Percentiles rank a stretch among this genome's conserved stretches.
Evolutionary conservation across 1,284 basidiomycete genomes (phyloP).

Genomic region (Lignosus rhinocerotis): DNA sequence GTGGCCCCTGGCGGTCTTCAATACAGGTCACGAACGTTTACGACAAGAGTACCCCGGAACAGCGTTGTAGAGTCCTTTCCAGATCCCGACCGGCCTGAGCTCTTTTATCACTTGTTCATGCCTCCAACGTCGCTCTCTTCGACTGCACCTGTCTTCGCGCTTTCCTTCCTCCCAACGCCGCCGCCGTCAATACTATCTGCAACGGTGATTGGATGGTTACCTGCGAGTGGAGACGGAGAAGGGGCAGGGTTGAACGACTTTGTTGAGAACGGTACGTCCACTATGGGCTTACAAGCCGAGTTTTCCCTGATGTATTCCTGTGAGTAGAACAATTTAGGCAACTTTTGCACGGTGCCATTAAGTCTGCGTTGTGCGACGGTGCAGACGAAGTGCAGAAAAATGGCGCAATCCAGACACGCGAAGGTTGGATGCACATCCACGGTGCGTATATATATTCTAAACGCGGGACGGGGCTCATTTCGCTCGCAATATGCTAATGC

Average conservation of each 20-base stretch:
- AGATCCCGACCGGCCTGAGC: slow-evolving; percentile 60
- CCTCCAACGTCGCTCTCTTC: slow-evolving; percentile 51
- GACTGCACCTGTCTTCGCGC: slow-evolving; percentile 52
- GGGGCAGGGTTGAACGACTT: slow-evolving; percentile 68
- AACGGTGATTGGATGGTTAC: slow-evolving; percentile 72
- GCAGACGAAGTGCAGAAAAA: slow-evolving; percentile 67
- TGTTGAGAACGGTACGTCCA: slow-evolving; percentile 55
- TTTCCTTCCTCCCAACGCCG: slow-evolving; percentile 54
- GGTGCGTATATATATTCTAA: slow-evolving; percentile 43
- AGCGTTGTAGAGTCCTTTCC: slow-evolving; percentile 25
- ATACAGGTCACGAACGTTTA: neutral
- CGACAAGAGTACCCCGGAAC: neutral
- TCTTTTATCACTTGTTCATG: slow-evolving; percentile 67
- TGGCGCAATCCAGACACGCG: slow-evolving; percentile 60
- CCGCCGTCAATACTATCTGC: slow-evolving; percentile 47
- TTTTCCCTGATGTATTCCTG: slow-evolving; percentile 23
- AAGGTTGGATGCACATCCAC: slow-evolving; percentile 85
- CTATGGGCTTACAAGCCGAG: neutral
- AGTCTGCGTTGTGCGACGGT: slow-evolving; percentile 51
- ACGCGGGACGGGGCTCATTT: too few relatives aligned
- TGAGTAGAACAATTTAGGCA: slow-evolving; percentile 55
- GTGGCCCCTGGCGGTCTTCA: neutral
- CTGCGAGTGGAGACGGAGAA: slow-evolving; percentile 45
- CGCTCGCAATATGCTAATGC: neutral
- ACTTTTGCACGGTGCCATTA: slow-evolving; percentile 60